Percentiles rank a stretch among this genome's conserved stretches.
Evolutionary conservation across 352 stramenopile species (phyloP).

Genomic region (Hyaloperonospora arabidopsidis): DNA sequence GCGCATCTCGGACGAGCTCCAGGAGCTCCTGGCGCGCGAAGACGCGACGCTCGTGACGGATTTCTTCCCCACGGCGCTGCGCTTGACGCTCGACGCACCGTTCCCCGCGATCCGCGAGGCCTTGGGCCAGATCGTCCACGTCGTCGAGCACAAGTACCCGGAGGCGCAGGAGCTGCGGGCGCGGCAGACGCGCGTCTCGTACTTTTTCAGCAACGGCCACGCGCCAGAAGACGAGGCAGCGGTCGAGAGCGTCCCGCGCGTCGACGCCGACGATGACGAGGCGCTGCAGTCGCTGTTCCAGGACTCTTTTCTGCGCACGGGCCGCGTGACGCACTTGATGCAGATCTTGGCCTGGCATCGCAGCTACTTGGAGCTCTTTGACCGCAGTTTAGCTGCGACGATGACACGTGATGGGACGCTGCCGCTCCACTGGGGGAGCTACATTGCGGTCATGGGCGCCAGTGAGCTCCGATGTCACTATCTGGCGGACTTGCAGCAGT

Average conservation of each 20-base stretch:
- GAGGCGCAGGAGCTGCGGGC: slow-evolving; percentile 27
- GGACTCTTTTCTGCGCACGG: slow-evolving; percentile 52
- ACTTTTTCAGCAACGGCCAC: slow-evolving; percentile 51
- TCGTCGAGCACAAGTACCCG: slow-evolving; percentile 38
- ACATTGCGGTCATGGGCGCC: slow-evolving; percentile 78
- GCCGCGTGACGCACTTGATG: slow-evolving; percentile 65
- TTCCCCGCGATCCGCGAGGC: slow-evolving; percentile 57
- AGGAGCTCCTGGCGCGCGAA: slow-evolving; percentile 41
- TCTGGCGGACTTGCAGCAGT: slow-evolving; percentile 67
- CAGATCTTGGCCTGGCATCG: slow-evolving; percentile 76
- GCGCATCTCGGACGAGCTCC: slow-evolving; percentile 45
- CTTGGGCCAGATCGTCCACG: slow-evolving; percentile 36
- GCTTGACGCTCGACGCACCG: slow-evolving; percentile 56
- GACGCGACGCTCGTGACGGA: slow-evolving; percentile 40
- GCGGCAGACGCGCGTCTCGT: slow-evolving; percentile 39
- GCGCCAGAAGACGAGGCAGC: slow-evolving; percentile 28
- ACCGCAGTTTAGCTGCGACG: slow-evolving; percentile 51
- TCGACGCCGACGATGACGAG: slow-evolving; percentile 36
- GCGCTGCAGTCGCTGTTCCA: slow-evolving; percentile 48
- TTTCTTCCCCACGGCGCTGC: slow-evolving; percentile 64
- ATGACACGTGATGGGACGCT: slow-evolving; percentile 76
- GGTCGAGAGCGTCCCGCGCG: slow-evolving; percentile 11
- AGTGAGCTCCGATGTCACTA: slow-evolving; percentile 77
- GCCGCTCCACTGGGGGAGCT: slow-evolving; percentile 72
- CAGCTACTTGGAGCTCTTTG: slow-evolving; percentile 67